phyloP scores from a whole-genome alignment of 2,329 filamentous ascomycete species.

The Trichoderma lentiforme region DNA sequence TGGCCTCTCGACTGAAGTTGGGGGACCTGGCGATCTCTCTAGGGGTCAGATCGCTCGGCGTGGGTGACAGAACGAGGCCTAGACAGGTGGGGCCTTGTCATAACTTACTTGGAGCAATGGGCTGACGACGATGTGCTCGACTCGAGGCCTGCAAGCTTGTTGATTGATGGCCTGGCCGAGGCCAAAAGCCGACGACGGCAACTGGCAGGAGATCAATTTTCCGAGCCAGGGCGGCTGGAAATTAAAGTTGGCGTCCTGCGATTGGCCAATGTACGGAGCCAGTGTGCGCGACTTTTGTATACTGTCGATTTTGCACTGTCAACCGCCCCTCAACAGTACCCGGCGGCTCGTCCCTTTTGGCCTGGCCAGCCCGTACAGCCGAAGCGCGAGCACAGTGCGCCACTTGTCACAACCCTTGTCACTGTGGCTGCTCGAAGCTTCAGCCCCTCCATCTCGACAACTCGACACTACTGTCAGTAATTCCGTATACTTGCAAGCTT shows the following conservation, averaged over 20 bases:
- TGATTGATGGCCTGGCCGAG: neutral
- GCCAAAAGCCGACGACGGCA: constrained; percentile 9
- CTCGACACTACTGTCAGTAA: neutral
- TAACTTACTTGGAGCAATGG: neutral
- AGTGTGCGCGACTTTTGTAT: neutral
- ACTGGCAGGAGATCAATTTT: constrained; percentile 16
- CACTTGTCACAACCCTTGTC: neutral
- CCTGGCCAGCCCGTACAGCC: neutral
- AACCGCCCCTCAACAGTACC: neutral
- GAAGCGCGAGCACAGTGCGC: constrained; percentile 3
- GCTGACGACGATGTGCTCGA: neutral
- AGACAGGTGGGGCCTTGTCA: constrained; percentile 13
- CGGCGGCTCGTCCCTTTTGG: neutral
- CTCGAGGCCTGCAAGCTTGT: neutral
- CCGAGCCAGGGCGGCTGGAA: constrained; percentile 8
- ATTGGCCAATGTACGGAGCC: constrained; percentile 11
- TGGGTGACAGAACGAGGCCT: constrained; percentile 12
- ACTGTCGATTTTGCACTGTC: neutral
- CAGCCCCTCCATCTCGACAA: constrained; percentile 8
- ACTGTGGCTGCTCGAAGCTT: constrained; percentile 11
- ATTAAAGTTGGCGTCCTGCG: constrained; percentile 14
- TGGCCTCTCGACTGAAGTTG: neutral
- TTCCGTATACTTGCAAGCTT: neutral
- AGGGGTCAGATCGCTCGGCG: constrained; percentile 18
- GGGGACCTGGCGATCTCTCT: constrained; percentile 19